Base-by-base conservation (phyloP, 73 alveolate species). In the Paramecium sonneborni region DNA sequence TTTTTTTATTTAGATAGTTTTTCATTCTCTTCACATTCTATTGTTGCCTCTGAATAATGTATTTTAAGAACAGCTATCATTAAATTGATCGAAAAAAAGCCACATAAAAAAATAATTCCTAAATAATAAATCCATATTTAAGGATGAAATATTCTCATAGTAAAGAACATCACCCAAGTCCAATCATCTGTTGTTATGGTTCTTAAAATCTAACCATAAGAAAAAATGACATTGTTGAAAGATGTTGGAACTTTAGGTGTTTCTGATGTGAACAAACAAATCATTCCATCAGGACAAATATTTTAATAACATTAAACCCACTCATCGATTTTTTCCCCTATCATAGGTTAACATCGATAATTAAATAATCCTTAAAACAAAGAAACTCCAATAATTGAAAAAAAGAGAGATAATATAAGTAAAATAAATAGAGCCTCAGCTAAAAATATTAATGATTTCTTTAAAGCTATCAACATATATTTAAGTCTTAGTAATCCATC, bases 181-280 rank as follows among this genome's bases (percentile, higher is more conserved):
- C 87, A 74, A 35, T 38, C 87, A 74, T 74, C 87, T 67, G 34
- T 74, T 14, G 87, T 74, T 35, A 32, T 38, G 2, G 58, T 38
- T 32, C 87, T 28, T 21, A 74, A 43, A 1, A 74, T 35, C 14
- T 74, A 43, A n/a, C 62, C 87, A 74, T 4, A 74, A 1, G 87
- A 74, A 38, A 4, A 74, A 11, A 74, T 38, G 32, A 74, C 32
- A 74, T 74, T 74, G 34, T 74, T 74, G 14, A 35, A 74, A 10
- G 56, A 35, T 12, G 37, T 74, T 35, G 87, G 87, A 14, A 74
- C 9, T 6, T 74, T 35, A 18, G 58, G 67, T 9, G 87, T 35
- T n/a, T 74, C 87, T n/a, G 8, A 1, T n/a, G 35, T 10, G 10
- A 32, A 35, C 2, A 32, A 8, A 74, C 87, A 74, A 12, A 30